Base-by-base conservation (phyloP, 73 alveolate genomes). In the Stentor roeselii region DNA sequence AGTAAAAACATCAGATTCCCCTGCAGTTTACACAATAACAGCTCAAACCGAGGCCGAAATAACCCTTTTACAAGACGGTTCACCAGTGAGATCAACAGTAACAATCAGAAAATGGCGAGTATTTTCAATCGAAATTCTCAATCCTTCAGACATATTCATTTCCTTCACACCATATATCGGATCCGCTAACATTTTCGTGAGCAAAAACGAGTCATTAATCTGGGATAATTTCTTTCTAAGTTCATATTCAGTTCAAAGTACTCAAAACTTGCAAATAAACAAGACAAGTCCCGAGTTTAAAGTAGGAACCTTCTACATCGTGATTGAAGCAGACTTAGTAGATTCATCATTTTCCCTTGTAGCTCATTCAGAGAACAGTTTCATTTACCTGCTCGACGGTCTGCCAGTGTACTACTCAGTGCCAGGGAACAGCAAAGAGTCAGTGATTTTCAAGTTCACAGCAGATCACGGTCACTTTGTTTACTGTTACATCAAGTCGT, bases 41-140 rank as follows among this genome's bases (percentile, higher is more conserved):
- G 41, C 41, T 1, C 11, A n/a, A 1, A 67, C 21, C 34, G 37
- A n/a, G 27, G 27, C 11, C 11, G 34, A 21, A 27, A 1, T 67
- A 1, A 67, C 80, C 34, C 27, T 67, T 30, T 76, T 76, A 2
- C 84, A 76, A 2, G 39, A 76, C 2, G 84, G 84, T 27, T 36
- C 39, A 36, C 82, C 67, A 21, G 11, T 27, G n/a, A 76, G 67
- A 2, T 34, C 82, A 36, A n/a, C 32, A 21, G 59, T 76, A 1
- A 1, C 6, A 2, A 31, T 32, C 6, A 21, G 39, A 39, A 76
- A 35, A 35, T 76, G 84, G 84, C 30, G n/a, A 21, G 14, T 39
- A 15, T 76, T 21, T 76, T n/a, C 41, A 15, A 36, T 76, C 39
- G 74, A 37, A 76, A 34, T 76, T 14, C 14, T 0, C 0, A 40